A percentile compares a stretch with the other conserved stretches of the same genome.
These are phyloP conservation scores for Triticum timopheevii DNA, from an alignment of 176 grass and related monocot genomes.

Conservation along the genomic window DNA sequence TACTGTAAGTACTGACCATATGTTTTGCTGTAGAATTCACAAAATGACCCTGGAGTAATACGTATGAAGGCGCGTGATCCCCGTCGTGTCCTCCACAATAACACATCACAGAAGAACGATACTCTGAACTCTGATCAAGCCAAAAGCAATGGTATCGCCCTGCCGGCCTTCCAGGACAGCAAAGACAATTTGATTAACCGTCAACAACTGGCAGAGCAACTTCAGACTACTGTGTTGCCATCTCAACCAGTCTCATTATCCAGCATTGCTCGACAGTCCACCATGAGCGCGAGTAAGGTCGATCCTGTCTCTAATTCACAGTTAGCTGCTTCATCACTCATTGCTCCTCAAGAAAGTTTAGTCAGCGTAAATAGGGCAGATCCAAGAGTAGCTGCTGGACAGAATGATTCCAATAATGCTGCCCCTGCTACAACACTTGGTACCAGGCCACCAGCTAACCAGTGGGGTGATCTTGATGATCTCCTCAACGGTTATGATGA, in stretches of 20 bases:
- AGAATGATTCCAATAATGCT: conserved; percentile 36
- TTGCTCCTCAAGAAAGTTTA: conserved; percentile 29
- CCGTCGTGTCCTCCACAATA: conserved; percentile 69
- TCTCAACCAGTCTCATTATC: conserved; percentile 27
- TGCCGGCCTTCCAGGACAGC: conserved; percentile 42
- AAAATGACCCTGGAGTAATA: conserved; percentile 50
- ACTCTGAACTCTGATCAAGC: conserved; percentile 39
- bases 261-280: not conserved
- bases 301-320: conserved; percentile 61
- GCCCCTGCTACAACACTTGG: conserved; percentile 24
- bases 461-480: conserved; percentile 79
- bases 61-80: conserved; percentile 97
- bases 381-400: conserved; percentile 23
- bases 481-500: conserved; percentile 93
- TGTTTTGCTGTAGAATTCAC: conserved; percentile 36
- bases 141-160: conserved; percentile 49
- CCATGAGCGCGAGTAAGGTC: conserved; percentile 21
- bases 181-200: conserved; percentile 25
- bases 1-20: conserved; percentile 20
- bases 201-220: conserved; percentile 39
- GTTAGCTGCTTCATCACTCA: conserved; percentile 42
- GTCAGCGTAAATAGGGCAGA: conserved; percentile 33
- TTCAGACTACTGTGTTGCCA: conserved; percentile 25
- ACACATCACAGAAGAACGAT: conserved; percentile 43
- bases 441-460: conserved; percentile 24